These are phyloP conservation scores for Puccinia hordei DNA, from an alignment of 1,284 basidiomycete genomes.

Conservation along the genomic window DNA sequence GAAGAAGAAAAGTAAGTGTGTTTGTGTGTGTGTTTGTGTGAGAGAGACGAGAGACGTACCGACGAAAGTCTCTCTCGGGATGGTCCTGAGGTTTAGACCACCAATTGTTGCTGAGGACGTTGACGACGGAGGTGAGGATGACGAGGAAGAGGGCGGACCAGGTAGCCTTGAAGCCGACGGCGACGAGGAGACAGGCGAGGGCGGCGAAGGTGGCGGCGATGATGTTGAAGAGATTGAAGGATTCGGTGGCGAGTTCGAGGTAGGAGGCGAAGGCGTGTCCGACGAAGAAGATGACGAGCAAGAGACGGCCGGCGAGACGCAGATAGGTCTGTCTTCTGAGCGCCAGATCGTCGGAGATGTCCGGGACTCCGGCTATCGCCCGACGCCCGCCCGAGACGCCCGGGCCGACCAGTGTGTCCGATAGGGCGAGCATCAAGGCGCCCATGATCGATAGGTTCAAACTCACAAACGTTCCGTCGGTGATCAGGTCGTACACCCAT, in stretches of 20 bases:
- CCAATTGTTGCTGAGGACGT: constrained; percentile 46
- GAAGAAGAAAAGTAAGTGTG: not conserved
- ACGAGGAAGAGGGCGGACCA: constrained; percentile 40
- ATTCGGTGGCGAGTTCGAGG: constrained; percentile 1
- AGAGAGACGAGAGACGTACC: constrained; percentile 12
- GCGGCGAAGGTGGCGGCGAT: not conserved
- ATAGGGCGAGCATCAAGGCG: constrained; percentile 29
- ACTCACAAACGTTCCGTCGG: constrained; percentile 37
- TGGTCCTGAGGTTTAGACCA: constrained; percentile 45
- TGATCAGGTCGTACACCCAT: constrained; percentile 32
- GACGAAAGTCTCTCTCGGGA: constrained; percentile 45
- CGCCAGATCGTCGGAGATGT: constrained; percentile 10
- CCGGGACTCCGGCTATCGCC: constrained; percentile 19
- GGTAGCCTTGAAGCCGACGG: constrained; percentile 33
- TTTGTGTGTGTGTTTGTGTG: not conserved
- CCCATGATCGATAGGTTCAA: constrained; percentile 34
- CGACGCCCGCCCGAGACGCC: not conserved
- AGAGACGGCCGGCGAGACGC: constrained; percentile 28
- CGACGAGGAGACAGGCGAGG: constrained; percentile 31
- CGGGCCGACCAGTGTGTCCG: constrained; percentile 4
- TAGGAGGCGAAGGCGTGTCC: constrained; percentile 8
- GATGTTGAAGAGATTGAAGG: not conserved
- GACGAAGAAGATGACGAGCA: constrained; percentile 38
- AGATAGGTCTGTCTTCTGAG: constrained; percentile 11
- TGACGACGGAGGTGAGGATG: constrained; percentile 31